These are phyloP conservation scores for Elsinoe ampelina DNA, from an alignment of 2,329 filamentous ascomycete genomes.

Conservation along the genomic window DNA sequence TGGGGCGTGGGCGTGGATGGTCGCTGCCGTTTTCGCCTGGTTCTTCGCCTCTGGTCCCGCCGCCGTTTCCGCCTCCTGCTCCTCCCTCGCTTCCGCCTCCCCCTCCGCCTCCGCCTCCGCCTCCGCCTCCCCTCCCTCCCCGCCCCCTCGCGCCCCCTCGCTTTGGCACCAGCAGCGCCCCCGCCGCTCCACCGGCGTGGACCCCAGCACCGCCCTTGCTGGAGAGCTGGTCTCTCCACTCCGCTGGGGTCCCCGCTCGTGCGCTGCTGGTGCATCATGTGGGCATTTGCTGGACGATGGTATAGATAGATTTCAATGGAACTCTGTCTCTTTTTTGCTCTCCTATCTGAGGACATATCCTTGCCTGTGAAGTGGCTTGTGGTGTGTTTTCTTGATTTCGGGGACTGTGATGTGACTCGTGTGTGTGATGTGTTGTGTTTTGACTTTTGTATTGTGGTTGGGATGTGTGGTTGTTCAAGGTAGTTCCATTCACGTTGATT, in stretches of 20 bases:
- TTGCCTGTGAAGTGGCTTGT: not conserved
- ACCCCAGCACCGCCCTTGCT: not conserved
- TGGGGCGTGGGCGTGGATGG: not conserved
- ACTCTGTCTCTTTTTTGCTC: not conserved
- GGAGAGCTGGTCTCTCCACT: not conserved
- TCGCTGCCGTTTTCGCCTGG: not conserved
- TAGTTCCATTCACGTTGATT: too few species aligned
- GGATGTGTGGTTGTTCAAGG: too few species aligned
- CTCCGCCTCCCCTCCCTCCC: not conserved
- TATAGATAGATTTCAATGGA: not conserved
- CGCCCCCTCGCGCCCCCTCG: not conserved
- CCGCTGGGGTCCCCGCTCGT: not conserved
- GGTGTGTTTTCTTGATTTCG: not conserved
- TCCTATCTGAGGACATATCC: not conserved
- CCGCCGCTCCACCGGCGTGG: not conserved
- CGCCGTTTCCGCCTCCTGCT: not conserved
- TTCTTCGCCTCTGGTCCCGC: not conserved
- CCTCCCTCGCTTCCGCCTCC: not conserved
- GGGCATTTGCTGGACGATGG: not conserved
- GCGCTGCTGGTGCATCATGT: not conserved
- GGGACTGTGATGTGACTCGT: not conserved
- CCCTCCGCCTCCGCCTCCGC: not conserved
- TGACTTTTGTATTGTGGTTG: too few species aligned
- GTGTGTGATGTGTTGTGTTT: not conserved
- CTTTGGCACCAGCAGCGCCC: not conserved